A percentile compares a stretch with the other conserved stretches of the same genome.
Evolutionary conservation across 306 rosid species (phyloP).

Genomic region (Erythrophleum fordii): DNA sequence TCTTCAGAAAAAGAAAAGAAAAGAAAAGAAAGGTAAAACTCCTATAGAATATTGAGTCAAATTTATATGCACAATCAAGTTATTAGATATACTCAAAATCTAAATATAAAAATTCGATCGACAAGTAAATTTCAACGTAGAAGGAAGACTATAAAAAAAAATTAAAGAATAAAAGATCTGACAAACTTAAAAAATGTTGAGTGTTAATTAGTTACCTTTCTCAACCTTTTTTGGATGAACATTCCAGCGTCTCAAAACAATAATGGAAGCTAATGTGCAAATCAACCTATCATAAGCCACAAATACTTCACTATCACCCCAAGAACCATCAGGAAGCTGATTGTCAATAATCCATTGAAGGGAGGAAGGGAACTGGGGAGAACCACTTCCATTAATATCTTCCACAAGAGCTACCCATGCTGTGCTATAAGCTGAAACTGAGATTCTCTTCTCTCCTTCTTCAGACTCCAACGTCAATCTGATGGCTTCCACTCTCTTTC

Average conservation of each 20-base stretch:
- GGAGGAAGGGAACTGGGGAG: constrained; percentile 58
- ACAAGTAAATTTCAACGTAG: too few species aligned
- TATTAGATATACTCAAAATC: too few species aligned
- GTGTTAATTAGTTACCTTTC: constrained; percentile 53
- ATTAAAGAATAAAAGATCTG: too few species aligned
- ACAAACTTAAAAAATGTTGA: too few species aligned
- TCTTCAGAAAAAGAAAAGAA: too few species aligned
- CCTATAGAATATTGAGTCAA: too few species aligned
- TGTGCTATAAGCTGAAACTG: constrained; percentile 60
- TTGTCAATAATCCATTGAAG: constrained; percentile 62
- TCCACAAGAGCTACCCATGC: constrained; percentile 68
- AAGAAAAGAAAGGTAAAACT: too few species aligned
- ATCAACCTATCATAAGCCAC: constrained; percentile 61
- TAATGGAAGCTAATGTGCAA: constrained; percentile 62
- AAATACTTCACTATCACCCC: constrained; percentile 60
- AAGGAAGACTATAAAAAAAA: too few species aligned
- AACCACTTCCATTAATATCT: constrained; percentile 41
- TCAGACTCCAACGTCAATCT: constrained; percentile 47
- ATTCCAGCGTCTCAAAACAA: constrained; percentile 53
- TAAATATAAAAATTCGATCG: too few species aligned
- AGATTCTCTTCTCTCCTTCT: constrained; percentile 62
- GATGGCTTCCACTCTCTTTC: constrained; percentile 44
- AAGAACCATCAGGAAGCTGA: constrained; percentile 65
- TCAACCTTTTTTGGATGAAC: constrained; percentile 50
- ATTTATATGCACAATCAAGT: too few species aligned